Evolutionary conservation across 2,329 filamentous ascomycete species (phyloP).

Genomic region (Cladosporium austrohemisphaericum): DNA sequence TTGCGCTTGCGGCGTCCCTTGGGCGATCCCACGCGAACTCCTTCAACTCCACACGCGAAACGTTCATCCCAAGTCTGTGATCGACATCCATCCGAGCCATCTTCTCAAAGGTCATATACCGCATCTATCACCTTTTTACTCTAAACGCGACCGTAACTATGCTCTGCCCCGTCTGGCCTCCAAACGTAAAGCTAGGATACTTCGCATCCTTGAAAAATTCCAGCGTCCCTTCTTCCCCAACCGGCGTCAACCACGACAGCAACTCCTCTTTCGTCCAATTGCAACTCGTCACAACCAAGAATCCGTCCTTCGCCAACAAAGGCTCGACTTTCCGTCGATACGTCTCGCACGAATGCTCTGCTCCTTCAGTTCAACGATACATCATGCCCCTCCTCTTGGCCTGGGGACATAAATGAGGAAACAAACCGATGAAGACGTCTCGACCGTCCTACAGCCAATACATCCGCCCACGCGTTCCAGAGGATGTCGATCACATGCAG

Average conservation of each 20-base stretch:
- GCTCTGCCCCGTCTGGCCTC: conserved; percentile 80
- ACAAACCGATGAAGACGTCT: too few relatives aligned
- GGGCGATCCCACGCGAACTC: too few relatives aligned
- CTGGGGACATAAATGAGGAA: not conserved
- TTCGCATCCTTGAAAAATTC: conserved; percentile 64
- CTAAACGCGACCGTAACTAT: conserved; percentile 53
- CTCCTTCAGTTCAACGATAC: conserved; percentile 5
- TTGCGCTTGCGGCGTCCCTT: too few relatives aligned
- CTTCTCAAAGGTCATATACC: too few relatives aligned
- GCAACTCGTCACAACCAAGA: conserved; percentile 87
- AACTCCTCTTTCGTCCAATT: conserved; percentile 97
- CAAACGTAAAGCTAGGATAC: conserved; percentile 86
- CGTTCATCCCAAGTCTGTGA: too few relatives aligned
- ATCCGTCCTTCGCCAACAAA: conserved; percentile 66
- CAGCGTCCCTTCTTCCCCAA: conserved; percentile 43
- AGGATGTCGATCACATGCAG: conserved; percentile 3
- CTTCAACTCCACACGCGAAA: too few relatives aligned
- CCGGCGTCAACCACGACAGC: conserved; percentile 66
- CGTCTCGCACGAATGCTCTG: conserved; percentile 56
- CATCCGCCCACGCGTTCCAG: not conserved
- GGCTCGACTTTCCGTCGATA: conserved; percentile 67
- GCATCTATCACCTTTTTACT: not conserved
- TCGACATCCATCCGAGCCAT: too few relatives aligned
- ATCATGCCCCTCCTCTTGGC: conserved; percentile 1
- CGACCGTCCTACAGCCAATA: conserved; percentile 1